phyloP scores from a whole-genome alignment of 441 rosid genomes.

The Gossypium schwendimanii region DNA sequence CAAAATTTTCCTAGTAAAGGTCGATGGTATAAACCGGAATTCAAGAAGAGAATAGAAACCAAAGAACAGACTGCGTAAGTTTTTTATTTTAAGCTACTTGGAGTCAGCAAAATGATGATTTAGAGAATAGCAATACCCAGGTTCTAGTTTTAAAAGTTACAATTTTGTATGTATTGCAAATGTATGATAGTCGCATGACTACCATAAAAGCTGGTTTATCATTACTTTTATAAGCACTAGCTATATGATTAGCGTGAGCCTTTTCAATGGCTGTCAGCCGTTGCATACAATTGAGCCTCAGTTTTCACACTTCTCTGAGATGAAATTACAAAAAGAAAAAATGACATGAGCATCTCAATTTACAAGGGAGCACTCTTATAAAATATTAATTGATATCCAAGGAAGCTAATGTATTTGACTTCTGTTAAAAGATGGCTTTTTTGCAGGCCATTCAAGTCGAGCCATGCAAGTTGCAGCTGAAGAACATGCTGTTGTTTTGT shows the following conservation, averaged over 20 bases:
- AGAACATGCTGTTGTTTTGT: too few relatives aligned
- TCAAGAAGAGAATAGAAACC: neutral
- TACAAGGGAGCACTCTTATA: constrained; percentile 14
- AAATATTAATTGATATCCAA: constrained; percentile 12
- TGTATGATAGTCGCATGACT: constrained; percentile 9
- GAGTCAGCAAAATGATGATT: neutral
- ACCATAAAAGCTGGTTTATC: constrained; percentile 15
- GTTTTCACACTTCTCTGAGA: neutral
- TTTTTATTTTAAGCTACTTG: neutral
- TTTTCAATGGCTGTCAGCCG: neutral
- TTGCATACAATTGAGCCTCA: neutral
- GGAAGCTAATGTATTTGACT: neutral
- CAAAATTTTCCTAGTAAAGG: constrained; percentile 8
- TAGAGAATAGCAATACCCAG: neutral
- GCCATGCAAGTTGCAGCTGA: too few relatives aligned
- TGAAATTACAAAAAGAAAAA: neutral
- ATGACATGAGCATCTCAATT: neutral
- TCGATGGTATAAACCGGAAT: neutral
- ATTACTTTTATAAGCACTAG: constrained; percentile 8
- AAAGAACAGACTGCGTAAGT: neutral
- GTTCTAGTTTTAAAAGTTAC: neutral
- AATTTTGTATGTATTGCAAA: neutral
- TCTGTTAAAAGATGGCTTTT: neutral
- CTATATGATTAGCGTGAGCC: constrained; percentile 6
- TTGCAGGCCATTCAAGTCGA: too few relatives aligned